Evolutionary conservation across 2,329 filamentous ascomycete species (phyloP), one percentile per base, ranked within the genome.

Genomic region (Thielaviopsis ethacetica): DNA sequence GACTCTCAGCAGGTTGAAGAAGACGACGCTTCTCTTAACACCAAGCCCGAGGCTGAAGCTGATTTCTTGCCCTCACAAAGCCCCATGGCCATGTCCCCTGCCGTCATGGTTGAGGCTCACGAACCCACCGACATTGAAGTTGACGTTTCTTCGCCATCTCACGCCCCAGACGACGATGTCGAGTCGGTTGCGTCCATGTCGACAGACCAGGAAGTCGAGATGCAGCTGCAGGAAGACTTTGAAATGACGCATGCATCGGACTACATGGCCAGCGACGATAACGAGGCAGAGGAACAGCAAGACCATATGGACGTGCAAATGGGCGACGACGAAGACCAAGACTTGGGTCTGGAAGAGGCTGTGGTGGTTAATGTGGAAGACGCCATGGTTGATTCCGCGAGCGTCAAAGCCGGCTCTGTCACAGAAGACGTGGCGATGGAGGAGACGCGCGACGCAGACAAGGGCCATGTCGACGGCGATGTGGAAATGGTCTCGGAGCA

Each of bases 181-280:
- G 54, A 57, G 52, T 61, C 59, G 4, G 44, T 52, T 54, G 21
- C 59, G 10, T 61, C 59, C 15, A 52, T 58, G 17, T 44, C 44
- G 26, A 61, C 59, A 26, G 59, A 61, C 41, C 55, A 61, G 15
- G 59, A 61, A 30, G 52, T 61, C 53, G 59, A 58, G 52, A 61
- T 61, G 59, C 59, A 61, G 41, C 38, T 61, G 19, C 59, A 58
- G 17, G 56, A 61, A n/a, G 59, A 61, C 49, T 56, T 56, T 53
- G 59, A 61, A n/a, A 56, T 61, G 53, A 22, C 53, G 1, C 53
- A 61, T 27, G 52, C 55, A n/a, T 55, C 22, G 38, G 52, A 51
- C 3, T 21, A 53, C 24, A 15, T 52, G 19, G 27, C 26, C n/a
- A 50, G 12, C 24, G 49, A 41, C 19, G 22, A 53, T 10, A 47